Evolutionary conservation across 345 rosid species (phyloP).

Genomic region (Aurinia saxatilis): DNA sequence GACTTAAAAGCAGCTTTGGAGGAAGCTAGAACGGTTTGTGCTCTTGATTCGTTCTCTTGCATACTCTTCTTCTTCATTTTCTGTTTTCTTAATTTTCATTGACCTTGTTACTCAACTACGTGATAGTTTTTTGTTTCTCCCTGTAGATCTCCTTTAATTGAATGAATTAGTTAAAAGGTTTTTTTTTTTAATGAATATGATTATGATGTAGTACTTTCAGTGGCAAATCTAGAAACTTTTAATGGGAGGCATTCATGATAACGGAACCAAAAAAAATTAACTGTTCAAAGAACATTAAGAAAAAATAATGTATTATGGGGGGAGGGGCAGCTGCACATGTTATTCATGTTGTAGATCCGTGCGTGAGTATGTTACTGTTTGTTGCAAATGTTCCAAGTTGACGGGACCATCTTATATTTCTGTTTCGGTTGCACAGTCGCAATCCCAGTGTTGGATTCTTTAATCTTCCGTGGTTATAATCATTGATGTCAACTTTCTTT

Average conservation of each 20-base stretch:
- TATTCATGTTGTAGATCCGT: too few species aligned
- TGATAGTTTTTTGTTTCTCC: slow-evolving; percentile 2
- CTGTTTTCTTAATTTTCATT: slow-evolving; percentile 4
- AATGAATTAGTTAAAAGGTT: neutral
- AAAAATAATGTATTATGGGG: too few species aligned
- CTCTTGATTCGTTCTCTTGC: slow-evolving; percentile 12
- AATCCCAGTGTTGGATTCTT: neutral
- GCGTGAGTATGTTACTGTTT: neutral
- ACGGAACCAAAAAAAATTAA: too few species aligned
- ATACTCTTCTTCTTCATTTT: slow-evolving; percentile 8
- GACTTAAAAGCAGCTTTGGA: slow-evolving; percentile 95
- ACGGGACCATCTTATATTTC: neutral
- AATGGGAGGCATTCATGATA: too few species aligned
- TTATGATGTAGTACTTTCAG: neutral
- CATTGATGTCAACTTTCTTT: neutral
- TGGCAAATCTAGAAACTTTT: too few species aligned
- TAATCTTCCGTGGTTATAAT: neutral
- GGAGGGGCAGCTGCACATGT: too few species aligned
- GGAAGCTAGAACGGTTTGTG: slow-evolving; percentile 84
- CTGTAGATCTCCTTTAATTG: slow-evolving; percentile 3
- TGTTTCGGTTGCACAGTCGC: neutral
- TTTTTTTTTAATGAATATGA: neutral
- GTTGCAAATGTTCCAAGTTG: neutral
- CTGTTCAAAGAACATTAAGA: too few species aligned
- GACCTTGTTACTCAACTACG: slow-evolving; percentile 4